phyloP scores from a whole-genome alignment of 208 protist species.

The Trypanosoma scelopori region DNA sequence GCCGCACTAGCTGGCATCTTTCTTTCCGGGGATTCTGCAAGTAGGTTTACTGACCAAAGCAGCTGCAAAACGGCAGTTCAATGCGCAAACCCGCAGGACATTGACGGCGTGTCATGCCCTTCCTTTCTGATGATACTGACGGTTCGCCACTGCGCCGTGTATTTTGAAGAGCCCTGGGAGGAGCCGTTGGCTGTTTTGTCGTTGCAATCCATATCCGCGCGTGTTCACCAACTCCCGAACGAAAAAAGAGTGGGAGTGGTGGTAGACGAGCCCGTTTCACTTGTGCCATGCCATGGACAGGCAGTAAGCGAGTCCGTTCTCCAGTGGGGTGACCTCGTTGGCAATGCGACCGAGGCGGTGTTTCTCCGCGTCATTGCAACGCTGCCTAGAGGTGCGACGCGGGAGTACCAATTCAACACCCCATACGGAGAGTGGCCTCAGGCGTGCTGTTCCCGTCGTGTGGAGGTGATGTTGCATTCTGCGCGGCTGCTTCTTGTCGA shows the following conservation, averaged over 20 bases:
- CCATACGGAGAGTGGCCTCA: conserved; percentile 12
- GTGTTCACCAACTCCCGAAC: neutral
- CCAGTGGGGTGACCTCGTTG: conserved; percentile 8
- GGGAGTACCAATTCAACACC: conserved; percentile 17
- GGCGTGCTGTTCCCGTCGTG: neutral
- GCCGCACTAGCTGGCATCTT: conserved; percentile 1
- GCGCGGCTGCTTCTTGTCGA: neutral
- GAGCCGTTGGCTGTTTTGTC: conserved; percentile 21
- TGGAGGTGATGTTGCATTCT: conserved; percentile 9
- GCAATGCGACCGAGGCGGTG: neutral
- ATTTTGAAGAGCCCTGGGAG: conserved; percentile 27
- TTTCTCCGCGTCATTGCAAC: conserved; percentile 10
- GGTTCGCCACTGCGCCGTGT: conserved; percentile 5
- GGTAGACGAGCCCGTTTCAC: conserved; percentile 8
- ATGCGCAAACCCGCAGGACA: too few species aligned
- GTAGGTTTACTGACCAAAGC: neutral
- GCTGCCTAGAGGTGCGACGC: neutral
- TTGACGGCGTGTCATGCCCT: neutral
- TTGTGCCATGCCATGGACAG: conserved; percentile 2
- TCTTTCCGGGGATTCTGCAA: neutral
- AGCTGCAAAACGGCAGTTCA: neutral
- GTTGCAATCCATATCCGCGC: neutral
- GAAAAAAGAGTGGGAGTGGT: conserved; percentile 4
- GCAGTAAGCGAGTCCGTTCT: conserved; percentile 2
- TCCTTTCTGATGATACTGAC: conserved; percentile 2